These are phyloP conservation scores for Yamadazyma laniorum DNA, from an alignment of 805 yeast genomes.

Conservation along the genomic window DNA sequence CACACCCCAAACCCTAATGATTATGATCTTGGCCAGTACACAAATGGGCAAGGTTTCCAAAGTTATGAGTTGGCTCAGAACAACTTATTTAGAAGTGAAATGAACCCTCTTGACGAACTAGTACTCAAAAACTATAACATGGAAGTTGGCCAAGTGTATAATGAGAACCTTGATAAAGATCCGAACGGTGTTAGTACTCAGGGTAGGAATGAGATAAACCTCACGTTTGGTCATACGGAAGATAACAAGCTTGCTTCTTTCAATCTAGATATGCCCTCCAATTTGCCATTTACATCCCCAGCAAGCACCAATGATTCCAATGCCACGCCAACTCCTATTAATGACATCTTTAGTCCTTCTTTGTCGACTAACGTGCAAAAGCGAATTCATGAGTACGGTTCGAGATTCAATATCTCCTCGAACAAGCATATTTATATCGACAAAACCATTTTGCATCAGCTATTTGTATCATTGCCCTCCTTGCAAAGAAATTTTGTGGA, in stretches of 20 bases:
- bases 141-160: background rate
- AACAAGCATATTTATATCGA: conserved; percentile 41
- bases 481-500: conserved; percentile 25
- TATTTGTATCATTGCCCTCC: conserved; percentile 29
- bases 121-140: conserved; percentile 19
- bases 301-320: conserved; percentile 26
- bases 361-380: conserved; percentile 3
- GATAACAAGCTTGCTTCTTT: conserved; percentile 8
- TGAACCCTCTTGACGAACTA: conserved; percentile 40
- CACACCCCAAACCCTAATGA: background rate
- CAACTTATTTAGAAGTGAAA: conserved; percentile 35
- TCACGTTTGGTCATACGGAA: background rate
- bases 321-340: conserved; percentile 13
- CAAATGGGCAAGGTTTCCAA: background rate
- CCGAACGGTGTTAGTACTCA: background rate
- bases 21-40: background rate
- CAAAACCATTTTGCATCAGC: conserved; percentile 31
- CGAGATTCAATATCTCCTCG: conserved; percentile 21
- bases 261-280: conserved; percentile 19
- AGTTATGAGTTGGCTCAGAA: conserved; percentile 33
- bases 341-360: conserved; percentile 10
- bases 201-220: background rate
- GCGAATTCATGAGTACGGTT: conserved; percentile 13
- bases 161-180: background rate
- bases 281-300: conserved; percentile 33